Percentiles rank a stretch among this genome's conserved stretches.
Evolutionary conservation across 1,139 yeast genomes (phyloP).

Genomic region (Candida gigantensis): DNA sequence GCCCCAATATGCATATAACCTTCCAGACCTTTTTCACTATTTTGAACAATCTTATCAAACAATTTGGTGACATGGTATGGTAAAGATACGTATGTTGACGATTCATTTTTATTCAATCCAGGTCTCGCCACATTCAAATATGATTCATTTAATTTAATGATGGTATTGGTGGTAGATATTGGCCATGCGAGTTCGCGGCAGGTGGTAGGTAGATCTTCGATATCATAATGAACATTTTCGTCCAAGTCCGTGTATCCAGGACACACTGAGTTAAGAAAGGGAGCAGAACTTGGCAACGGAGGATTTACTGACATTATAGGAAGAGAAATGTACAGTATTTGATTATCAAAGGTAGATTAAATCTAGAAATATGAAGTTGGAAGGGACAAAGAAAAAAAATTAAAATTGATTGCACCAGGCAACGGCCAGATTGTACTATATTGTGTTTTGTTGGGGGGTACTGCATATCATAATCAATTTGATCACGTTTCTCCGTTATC

Average conservation of each 20-base stretch:
- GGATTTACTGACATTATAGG: slow-evolving; percentile 1
- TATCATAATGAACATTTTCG: slow-evolving; percentile 34
- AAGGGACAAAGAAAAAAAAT: no score
- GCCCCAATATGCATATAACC: slow-evolving; percentile 59
- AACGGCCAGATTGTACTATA: no score
- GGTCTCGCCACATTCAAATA: slow-evolving; percentile 46
- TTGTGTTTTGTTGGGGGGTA: no score
- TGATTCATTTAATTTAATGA: slow-evolving; percentile 23
- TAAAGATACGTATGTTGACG: slow-evolving; percentile 45
- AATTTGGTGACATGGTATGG: slow-evolving; percentile 41
- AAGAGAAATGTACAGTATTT: no score
- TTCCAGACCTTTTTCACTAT: slow-evolving; percentile 36
- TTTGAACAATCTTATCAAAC: slow-evolving; percentile 30
- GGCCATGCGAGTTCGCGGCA: slow-evolving; percentile 33
- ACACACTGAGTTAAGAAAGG: slow-evolving; percentile 39
- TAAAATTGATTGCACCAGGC: no score
- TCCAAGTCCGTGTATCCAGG: slow-evolving; percentile 40
- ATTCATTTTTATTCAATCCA: slow-evolving; percentile 32
- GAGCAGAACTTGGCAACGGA: slow-evolving; percentile 9
- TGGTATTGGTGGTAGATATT: slow-evolving; percentile 23
- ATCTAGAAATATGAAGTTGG: no score
- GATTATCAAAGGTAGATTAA: no score
- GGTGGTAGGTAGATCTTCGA: slow-evolving; percentile 17
- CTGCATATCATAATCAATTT: no score
- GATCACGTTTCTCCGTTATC: no score